Conservation (phyloP, 2,329 filamentous ascomycete genomes). For the Trichophyton mentagrophytes region DNA sequence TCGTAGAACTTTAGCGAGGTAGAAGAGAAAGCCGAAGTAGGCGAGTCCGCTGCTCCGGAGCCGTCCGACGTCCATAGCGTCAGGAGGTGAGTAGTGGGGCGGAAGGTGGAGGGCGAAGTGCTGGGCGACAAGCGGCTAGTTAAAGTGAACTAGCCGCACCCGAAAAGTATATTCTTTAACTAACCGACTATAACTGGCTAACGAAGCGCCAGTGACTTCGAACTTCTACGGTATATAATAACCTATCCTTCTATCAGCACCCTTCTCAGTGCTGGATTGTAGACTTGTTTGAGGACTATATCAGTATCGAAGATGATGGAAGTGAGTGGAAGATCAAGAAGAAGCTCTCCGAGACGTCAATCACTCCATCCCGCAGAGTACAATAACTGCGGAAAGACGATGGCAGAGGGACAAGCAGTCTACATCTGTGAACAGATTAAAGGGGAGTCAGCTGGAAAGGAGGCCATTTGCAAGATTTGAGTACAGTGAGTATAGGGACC, state of each 20-base stretch:
- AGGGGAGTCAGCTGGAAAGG: conserved; percentile 1
- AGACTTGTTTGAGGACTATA: background rate
- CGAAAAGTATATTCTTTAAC: no score
- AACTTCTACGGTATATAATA: background rate
- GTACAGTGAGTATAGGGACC: conserved; percentile 5
- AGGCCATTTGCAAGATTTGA: conserved; percentile 8
- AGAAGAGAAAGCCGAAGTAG: no score
- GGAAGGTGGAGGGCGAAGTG: no score
- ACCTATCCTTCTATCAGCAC: background rate
- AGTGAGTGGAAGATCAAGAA: background rate
- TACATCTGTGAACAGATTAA: conserved; percentile 5
- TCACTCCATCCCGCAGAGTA: background rate
- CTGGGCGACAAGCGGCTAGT: no score
- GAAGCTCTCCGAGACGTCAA: background rate
- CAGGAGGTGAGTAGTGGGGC: no score
- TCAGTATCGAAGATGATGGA: background rate
- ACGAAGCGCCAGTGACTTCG: no score
- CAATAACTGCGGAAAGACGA: background rate
- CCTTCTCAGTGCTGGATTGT: background rate
- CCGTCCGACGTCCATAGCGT: no score
- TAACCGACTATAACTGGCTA: no score
- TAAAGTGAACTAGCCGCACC: no score
- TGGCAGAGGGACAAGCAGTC: conserved; percentile 3
- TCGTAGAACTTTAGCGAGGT: no score
- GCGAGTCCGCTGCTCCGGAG: no score